phyloP scores from a whole-genome alignment of 1,284 basidiomycete genomes.

The Sanghuangporus baumii region DNA sequence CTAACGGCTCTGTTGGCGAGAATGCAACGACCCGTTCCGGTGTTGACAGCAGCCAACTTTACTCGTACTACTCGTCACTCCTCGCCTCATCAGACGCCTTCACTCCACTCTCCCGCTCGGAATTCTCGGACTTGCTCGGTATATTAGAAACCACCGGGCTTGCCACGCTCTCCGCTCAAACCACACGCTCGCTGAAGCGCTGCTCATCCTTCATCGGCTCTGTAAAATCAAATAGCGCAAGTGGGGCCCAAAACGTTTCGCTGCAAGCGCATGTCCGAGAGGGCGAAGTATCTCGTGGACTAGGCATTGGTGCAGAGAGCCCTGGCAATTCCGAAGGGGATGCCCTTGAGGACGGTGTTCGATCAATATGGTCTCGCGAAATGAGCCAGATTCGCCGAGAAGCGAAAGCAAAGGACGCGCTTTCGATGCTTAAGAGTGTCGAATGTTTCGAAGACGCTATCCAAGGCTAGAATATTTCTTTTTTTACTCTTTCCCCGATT shows the following conservation, averaged over 20 bases:
- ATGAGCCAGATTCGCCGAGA: slow-evolving; percentile 49
- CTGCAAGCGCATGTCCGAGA: slow-evolving; percentile 52
- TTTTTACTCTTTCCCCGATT: neutral
- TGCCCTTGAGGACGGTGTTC: slow-evolving; percentile 60
- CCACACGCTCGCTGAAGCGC: slow-evolving; percentile 43
- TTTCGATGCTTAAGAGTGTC: slow-evolving; percentile 23
- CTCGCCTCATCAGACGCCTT: slow-evolving; percentile 49
- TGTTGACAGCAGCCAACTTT: slow-evolving; percentile 54
- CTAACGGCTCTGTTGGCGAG: slow-evolving; percentile 26
- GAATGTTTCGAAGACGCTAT: slow-evolving; percentile 50
- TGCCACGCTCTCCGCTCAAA: slow-evolving; percentile 36
- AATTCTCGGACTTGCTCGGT: slow-evolving; percentile 66
- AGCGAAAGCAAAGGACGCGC: slow-evolving; percentile 31
- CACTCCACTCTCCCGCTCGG: slow-evolving; percentile 61
- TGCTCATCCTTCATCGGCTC: slow-evolving; percentile 47
- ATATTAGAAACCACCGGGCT: slow-evolving; percentile 71
- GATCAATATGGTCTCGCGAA: slow-evolving; percentile 64
- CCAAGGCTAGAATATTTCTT: slow-evolving; percentile 34
- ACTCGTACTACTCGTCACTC: slow-evolving; percentile 56
- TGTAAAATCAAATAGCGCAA: slow-evolving; percentile 34
- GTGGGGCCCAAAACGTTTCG: slow-evolving; percentile 39
- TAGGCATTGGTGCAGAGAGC: slow-evolving; percentile 41
- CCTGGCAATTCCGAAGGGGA: slow-evolving; percentile 31
- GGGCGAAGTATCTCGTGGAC: slow-evolving; percentile 59
- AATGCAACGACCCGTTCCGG: slow-evolving; percentile 25